Base-by-base conservation (phyloP, 2,329 filamentous ascomycete genomes). In the Colletotrichum sidae region DNA sequence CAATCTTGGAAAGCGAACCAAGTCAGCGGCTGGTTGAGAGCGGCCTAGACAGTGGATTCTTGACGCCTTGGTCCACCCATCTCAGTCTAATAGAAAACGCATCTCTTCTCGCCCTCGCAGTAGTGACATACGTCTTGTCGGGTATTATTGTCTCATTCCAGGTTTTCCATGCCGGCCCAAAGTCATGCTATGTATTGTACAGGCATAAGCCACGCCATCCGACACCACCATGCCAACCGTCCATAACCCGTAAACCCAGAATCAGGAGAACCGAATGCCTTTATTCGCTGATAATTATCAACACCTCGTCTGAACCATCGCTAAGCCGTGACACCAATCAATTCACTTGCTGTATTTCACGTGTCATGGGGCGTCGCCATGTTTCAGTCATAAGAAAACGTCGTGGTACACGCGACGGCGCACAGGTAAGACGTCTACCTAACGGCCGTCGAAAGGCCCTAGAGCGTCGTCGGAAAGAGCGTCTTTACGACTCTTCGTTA, bases 321-420 rank as follows among this genome's bases (percentile, higher is more conserved):
- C 37, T 25, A 25, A 49, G 58, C 58, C 58, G 62, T 55, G 62
- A 65, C 62, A 61, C 57, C 57, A 39, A 61, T 65, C 62, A 65
- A 61, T 61, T 56, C 57, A 52, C 53, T 50, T 58, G 59, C 42
- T 54, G 63, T 64, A 64, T 46, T 55, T 55, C 60, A 60, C 54
- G 54, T 65, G 59, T 49, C 38, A 64, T 54, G 49, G 65, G 67
- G 50, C 77, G 78, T 76, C 77, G 75, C 76, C 72, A 76, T 77
- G 73, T 75, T 73, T 73, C 78, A 73, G 73, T 79, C 76, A 78
- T 79, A 74, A 81, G 66, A 72, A 72, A 73, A 71, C 73, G 71
- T 70, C 68, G 70, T 69, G 69, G 70, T 64, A 75, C 71, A 68
- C 68, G 71, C 71, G 66, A 70, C 70, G 72, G 73, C 68, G 72